Base-by-base conservation (phyloP, 148 eudicot genomes). In the Camellia lanceoleosa region DNA sequence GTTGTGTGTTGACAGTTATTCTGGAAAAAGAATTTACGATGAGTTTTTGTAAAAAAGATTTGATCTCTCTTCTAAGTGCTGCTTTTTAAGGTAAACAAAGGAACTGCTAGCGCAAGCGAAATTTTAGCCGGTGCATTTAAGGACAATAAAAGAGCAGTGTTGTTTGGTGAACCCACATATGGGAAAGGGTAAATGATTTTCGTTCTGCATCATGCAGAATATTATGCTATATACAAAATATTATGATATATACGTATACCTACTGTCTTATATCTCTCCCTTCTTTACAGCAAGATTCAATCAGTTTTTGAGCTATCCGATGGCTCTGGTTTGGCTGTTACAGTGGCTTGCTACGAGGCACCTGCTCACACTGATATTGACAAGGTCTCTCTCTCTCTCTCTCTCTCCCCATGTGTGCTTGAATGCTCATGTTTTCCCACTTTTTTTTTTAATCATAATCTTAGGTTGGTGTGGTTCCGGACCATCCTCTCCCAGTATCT, bases 21-120 rank as follows among this genome's bases (percentile, higher is more conserved):
- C 62, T 54, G 58, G n/a, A 73, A 73, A 30, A 18, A 73, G 62
- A 73, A 56, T 58, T 30, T 30, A 38, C 43, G 10, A 12, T 62
- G 41, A 75, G 44, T 46, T 15, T n/a, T 19, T 74, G 49, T 1
- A 19, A 41, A 23, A 38, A 67, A 68, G 19, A 43, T 60, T 7
- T 41, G 56, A 43, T 81, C 49, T 68, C 54, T 62, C 38, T 5
- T 67, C 6, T 12, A 3, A 71, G 23, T 38, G 30, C 42, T 64
- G 61, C 43, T 54, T 78, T 30, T 49, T 30, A 30, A 94, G 98
- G 99, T 97, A 79, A 97, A 97, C 67, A 97, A 90, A 90, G 99
- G 99, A 80, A 97, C 99, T 80, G 98, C 99, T 55, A 97, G 99
- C 88, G 99, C 99, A 60, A 94, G 99, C 75, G 99, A 97, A 84